Evolutionary conservation across 192 early-diverging fungal species (phyloP).

Genomic region (Backusella morwellensis): DNA sequence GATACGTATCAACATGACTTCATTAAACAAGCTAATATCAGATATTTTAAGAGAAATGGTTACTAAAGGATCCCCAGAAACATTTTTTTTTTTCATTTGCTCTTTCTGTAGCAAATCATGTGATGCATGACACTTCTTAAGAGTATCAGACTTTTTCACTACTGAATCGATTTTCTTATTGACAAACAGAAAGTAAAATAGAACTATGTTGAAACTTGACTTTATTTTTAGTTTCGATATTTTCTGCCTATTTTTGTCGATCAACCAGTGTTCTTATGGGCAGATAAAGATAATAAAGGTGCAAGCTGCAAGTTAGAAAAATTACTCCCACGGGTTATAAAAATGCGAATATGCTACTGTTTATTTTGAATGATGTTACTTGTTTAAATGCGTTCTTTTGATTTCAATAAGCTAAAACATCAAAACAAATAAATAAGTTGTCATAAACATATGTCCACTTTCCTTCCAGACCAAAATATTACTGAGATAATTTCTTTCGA

Average conservation of each 20-base stretch:
- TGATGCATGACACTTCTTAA: background rate
- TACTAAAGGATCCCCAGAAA: background rate
- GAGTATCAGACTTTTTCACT: background rate
- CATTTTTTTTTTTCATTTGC: background rate
- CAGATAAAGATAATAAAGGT: background rate
- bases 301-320: background rate
- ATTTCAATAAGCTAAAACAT: background rate
- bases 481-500: background rate
- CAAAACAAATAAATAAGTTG: slow-evolving; percentile 1
- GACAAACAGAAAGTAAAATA: background rate
- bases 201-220: background rate
- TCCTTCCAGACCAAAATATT: background rate
- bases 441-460: background rate
- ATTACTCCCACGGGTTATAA: background rate
- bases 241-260: background rate
- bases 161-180: background rate
- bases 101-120: background rate
- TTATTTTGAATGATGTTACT: background rate
- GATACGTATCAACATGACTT: background rate
- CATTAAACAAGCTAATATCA: background rate
- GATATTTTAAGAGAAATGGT: background rate
- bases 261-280: background rate
- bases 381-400: background rate
- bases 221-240: background rate
- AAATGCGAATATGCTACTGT: background rate